Evolutionary conservation across 176 grass and related monocot genomes (phyloP), one percentile per base, ranked within the genome.

Genomic region (Raddia distichophylla): DNA sequence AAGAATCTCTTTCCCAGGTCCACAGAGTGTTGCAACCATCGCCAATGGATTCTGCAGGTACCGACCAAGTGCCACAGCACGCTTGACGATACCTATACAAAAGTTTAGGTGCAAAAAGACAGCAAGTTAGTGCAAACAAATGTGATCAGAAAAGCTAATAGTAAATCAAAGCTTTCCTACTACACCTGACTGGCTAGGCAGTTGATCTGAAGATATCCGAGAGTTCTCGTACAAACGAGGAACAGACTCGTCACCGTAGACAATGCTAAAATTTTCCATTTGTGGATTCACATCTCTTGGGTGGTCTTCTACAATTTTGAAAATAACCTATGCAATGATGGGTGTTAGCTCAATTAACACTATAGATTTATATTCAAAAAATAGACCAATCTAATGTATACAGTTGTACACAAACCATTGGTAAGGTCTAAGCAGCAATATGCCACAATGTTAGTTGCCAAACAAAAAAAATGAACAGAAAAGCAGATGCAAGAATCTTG

Each of bases 241-340:
- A 67, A 99, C 79, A 18, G 97, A 93, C 80, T 99, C 97, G 2
- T 99, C 97, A 69, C 97, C 91, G 51, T 93, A 96, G 64, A 93
- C 85, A 49, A 93, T 90, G 45, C 76, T 85, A 59, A 96, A 90
- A 80, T 84, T 87, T 72, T 93, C 94, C 78, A 97, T 85, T 55
- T 99, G 93, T 1, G 84, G 82, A 54, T 87, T 93, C 55, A 90
- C 73, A 42, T 96, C 93, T 85, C 84, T 93, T 48, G 93, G 91
- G 74, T 99, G 87, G 46, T 99, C 97, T 85, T 99, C 97, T 10
- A 96, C 93, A 33, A 99, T 99, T 88, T 85, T 99, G 65, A 93
- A 95, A 82, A 99, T 99, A 80, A 99, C 93, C 97, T 99, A 78
- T 62, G 73, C 2, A 82, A 63, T 52, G 62, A 75, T 54, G 44